phyloP scores from a whole-genome alignment of 257 asterid genomes.

The Scutellaria baicalensis region DNA sequence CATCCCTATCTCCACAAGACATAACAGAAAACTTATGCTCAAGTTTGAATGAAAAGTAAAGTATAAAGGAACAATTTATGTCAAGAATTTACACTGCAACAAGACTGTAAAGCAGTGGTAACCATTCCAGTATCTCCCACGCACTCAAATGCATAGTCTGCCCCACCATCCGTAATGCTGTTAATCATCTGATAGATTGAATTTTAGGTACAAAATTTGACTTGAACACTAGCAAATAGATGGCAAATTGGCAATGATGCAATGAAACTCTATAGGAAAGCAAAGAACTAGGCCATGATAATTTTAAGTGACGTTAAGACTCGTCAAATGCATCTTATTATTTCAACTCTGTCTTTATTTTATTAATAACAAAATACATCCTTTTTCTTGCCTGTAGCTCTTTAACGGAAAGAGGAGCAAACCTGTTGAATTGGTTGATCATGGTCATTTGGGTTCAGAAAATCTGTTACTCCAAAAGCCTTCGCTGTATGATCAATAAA shows the following conservation, averaged over 20 bases:
- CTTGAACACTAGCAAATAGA: no score
- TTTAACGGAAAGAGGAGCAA: background rate
- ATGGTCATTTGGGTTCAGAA: conserved; percentile 65
- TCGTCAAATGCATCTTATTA: background rate
- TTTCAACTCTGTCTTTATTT: background rate
- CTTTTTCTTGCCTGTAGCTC: background rate
- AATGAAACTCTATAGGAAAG: background rate
- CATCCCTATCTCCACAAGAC: conserved; percentile 55
- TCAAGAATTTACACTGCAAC: conserved; percentile 55
- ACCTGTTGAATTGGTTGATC: conserved; percentile 92
- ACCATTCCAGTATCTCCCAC: conserved; percentile 79
- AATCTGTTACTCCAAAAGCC: conserved; percentile 86
- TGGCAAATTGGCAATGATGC: no score
- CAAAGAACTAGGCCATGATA: background rate
- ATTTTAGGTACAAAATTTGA: background rate
- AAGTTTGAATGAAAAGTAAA: background rate
- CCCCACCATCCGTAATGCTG: conserved; percentile 77
- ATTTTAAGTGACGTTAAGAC: background rate
- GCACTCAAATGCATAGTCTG: conserved; percentile 94
- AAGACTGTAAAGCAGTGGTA: conserved; percentile 79
- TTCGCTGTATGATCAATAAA: conserved; percentile 45
- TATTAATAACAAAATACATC: background rate
- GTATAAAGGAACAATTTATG: background rate
- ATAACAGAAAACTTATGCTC: background rate
- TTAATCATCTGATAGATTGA: conserved; percentile 49